Evolutionary conservation across 305 asterid genomes (phyloP), one percentile per base, ranked within the genome.

Genomic region (Plantago coronopus): DNA sequence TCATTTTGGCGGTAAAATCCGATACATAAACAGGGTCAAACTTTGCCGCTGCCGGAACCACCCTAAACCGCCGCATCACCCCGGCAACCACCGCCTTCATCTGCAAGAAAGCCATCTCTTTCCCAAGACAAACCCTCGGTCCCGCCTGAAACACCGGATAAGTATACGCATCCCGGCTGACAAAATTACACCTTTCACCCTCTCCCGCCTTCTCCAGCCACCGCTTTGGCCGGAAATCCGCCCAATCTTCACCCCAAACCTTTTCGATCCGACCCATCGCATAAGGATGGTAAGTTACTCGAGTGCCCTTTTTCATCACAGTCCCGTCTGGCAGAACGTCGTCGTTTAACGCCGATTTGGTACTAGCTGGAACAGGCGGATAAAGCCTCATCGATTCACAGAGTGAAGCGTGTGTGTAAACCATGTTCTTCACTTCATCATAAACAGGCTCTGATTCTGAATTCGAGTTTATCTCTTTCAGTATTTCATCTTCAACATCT

Each of bases 121-220:
- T 86, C 57, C 95, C 95, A 2, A 86, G 50, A 38, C 91, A 86
- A 64, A 78, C 63, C 56, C 91, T 73, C 0, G 89, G 91, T 51
- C 91, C 89, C 4, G 85, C 95, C 65, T 86, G 95, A 67, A 86
- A 86, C 4, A 83, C 87, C 0, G 95, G 87, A 55, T 79, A 86
- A 2, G 69, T 67, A 62, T 61, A 86, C 0, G 79, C 7, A 72
- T 82, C 95, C 59, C 71, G 76, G 13, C 57, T 74, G 2, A 51
- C 48, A 23, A 7, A 51, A 13, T 3, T 73, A 43, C 42, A 51
- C n/a, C 27, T 4, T 51, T 51, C 9, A 8, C 17, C 57, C 27
- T 17, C 56, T 13, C 2, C 57, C 9, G 3, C 25, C 71, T 75
- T 70, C 69, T 77, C 73, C 59, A 86, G 62, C 95, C 91, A 86